Conservation (phyloP, 164 flowering plant genomes). For the Magnolia officinalis region DNA sequence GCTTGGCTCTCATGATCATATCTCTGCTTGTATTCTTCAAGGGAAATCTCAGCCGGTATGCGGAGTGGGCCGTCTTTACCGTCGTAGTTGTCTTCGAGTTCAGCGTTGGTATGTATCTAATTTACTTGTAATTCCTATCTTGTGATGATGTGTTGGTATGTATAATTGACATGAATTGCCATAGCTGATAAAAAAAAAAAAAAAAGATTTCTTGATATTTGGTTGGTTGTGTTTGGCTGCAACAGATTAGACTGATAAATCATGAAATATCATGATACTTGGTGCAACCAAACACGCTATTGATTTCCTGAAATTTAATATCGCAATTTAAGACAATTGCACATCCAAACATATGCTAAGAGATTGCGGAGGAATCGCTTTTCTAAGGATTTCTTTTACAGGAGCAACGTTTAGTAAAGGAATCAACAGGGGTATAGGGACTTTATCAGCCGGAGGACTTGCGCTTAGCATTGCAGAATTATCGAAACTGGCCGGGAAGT, state of each 20-base stretch:
- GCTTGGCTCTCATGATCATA: constrained; percentile 53
- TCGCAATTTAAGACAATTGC: neutral
- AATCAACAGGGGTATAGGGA: constrained; percentile 78
- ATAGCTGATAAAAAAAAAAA: too few relatives aligned
- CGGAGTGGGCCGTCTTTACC: constrained; percentile 82
- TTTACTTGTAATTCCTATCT: neutral
- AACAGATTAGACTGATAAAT: too few relatives aligned
- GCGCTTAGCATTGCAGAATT: constrained; percentile 65
- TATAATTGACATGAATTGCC: too few relatives aligned
- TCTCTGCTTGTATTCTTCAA: constrained; percentile 65
- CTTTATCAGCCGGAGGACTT: constrained; percentile 78
- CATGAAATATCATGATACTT: too few relatives aligned
- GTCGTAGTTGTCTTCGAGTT: constrained; percentile 83
- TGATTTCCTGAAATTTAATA: too few relatives aligned
- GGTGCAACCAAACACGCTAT: too few relatives aligned
- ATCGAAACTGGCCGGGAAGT: constrained; percentile 35
- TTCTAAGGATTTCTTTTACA: constrained; percentile 9
- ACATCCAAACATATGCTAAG: neutral
- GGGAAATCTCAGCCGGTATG: constrained; percentile 41
- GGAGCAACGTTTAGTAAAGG: constrained; percentile 92
- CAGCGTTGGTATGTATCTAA: constrained; percentile 54
- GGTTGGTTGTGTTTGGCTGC: too few relatives aligned
- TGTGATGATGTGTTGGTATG: too few relatives aligned
- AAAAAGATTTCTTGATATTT: too few relatives aligned
- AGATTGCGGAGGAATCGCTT: neutral